Percentiles rank a stretch among this genome's conserved stretches.
phyloP scores from a whole-genome alignment of 768 basidiomycete species.

The Clavulina sp. region DNA sequence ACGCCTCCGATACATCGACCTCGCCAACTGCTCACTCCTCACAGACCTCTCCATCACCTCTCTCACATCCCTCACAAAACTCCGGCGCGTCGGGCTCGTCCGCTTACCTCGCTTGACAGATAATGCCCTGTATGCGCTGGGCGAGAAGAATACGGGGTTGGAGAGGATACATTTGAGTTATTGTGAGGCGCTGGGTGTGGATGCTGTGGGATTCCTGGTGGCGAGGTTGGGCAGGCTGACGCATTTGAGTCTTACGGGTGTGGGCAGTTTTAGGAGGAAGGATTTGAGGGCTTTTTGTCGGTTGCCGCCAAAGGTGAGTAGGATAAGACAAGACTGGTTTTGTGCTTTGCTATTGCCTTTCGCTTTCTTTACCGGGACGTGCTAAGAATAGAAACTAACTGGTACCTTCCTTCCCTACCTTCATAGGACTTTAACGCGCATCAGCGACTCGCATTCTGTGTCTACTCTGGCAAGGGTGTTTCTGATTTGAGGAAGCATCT shows the following conservation, averaged over 20 bases:
- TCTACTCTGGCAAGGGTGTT: constrained; percentile 88
- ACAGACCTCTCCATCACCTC: constrained; percentile 94
- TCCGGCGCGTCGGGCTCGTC: constrained; percentile 88
- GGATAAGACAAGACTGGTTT: no score
- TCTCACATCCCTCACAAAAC: constrained; percentile 68
- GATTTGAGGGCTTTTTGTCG: constrained; percentile 86
- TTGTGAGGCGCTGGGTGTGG: constrained; percentile 86
- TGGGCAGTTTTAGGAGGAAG: constrained; percentile 68
- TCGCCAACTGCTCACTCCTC: constrained; percentile 82
- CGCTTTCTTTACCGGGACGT: background rate
- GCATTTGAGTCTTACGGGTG: constrained; percentile 94
- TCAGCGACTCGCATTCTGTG: constrained; percentile 84
- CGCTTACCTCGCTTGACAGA: constrained; percentile 87
- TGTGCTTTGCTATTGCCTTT: background rate
- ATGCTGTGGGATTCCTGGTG: constrained; percentile 79
- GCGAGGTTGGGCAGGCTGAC: constrained; percentile 80
- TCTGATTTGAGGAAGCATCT: constrained; percentile 64
- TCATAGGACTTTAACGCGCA: constrained; percentile 82
- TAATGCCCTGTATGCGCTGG: constrained; percentile 77
- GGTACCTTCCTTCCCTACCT: constrained; percentile 4
- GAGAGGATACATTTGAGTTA: constrained; percentile 96
- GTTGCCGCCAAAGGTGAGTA: constrained; percentile 60
- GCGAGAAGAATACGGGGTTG: constrained; percentile 65
- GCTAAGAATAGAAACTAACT: constrained; percentile 13
- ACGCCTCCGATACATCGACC: constrained; percentile 83